These are phyloP conservation scores for Lasiosphaeris hirsuta DNA, from an alignment of 495 filamentous ascomycete species.

Conservation along the genomic window DNA sequence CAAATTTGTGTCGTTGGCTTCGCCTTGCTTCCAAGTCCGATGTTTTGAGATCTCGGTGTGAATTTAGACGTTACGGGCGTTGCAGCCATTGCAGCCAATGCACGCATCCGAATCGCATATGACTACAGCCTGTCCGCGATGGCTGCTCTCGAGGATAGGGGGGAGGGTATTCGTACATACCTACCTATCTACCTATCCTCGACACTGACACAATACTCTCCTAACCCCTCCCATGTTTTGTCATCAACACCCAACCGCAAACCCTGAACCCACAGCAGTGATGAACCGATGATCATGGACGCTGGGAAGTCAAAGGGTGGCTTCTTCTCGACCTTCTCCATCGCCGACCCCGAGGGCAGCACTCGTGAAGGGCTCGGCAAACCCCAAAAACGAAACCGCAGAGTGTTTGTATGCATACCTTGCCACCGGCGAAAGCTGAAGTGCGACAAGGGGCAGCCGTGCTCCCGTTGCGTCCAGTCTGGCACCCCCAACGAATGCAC, in stretches of 20 bases:
- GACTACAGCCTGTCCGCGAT: too few species aligned
- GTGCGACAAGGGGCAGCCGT: constrained; percentile 29
- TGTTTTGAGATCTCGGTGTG: too few species aligned
- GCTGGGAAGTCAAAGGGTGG: constrained; percentile 21
- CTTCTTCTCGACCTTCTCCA: constrained; percentile 29
- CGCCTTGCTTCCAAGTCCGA: too few species aligned
- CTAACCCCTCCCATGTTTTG: neutral
- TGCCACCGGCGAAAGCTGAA: constrained; percentile 29
- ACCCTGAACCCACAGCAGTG: constrained; percentile 7
- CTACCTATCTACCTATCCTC: too few species aligned
- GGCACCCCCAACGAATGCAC: constrained; percentile 22
- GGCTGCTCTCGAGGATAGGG: too few species aligned
- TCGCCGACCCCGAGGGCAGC: constrained; percentile 21
- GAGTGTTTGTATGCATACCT: constrained; percentile 30
- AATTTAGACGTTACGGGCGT: too few species aligned
- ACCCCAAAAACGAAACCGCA: constrained; percentile 25
- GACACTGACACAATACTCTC: neutral
- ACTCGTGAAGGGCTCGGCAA: constrained; percentile 18
- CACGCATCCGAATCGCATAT: too few species aligned
- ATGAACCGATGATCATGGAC: constrained; percentile 16
- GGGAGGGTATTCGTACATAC: too few species aligned
- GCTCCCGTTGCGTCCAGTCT: constrained; percentile 24
- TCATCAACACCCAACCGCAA: neutral
- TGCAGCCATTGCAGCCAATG: too few species aligned
- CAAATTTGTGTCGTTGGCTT: too few species aligned